Percentiles rank a stretch among this genome's conserved stretches.
Conservation (phyloP, 2,329 filamentous ascomycete genomes). For the Pseudonectria foliicola region DNA sequence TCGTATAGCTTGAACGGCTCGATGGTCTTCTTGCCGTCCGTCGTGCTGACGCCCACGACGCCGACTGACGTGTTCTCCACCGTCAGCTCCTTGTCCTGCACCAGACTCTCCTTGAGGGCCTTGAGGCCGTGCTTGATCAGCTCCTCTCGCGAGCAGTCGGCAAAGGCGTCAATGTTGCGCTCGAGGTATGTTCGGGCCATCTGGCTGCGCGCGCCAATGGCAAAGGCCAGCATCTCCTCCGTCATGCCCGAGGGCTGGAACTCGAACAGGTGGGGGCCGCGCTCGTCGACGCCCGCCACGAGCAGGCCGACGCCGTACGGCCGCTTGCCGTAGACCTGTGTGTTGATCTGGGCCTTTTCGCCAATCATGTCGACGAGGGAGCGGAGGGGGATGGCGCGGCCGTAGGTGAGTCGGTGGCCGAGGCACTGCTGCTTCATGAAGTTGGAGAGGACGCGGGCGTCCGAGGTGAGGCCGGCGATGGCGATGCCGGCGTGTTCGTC, state of each 20-base stretch:
- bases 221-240: slow-evolving; percentile 94
- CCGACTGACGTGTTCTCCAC: slow-evolving; percentile 94
- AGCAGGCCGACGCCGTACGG: slow-evolving; percentile 93
- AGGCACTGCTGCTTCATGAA: slow-evolving; percentile 99
- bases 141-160: slow-evolving; percentile 69
- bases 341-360: slow-evolving; percentile 95
- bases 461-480: slow-evolving; percentile 92
- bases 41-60: slow-evolving; percentile 59
- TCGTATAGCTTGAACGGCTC: slow-evolving; percentile 90
- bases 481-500: slow-evolving; percentile 94
- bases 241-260: slow-evolving; percentile 96
- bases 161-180: slow-evolving; percentile 80
- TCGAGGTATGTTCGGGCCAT: slow-evolving; percentile 98
- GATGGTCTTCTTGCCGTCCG: slow-evolving; percentile 45
- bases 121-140: slow-evolving; percentile 83
- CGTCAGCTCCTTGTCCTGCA: slow-evolving; percentile 95
- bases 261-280: slow-evolving; percentile 92
- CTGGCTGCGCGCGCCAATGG: slow-evolving; percentile 91
- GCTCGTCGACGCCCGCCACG: slow-evolving; percentile 88
- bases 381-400: slow-evolving; percentile 83
- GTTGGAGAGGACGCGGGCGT: slow-evolving; percentile 98
- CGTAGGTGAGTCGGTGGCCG: slow-evolving; percentile 90
- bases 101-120: slow-evolving; percentile 90
- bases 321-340: slow-evolving; percentile 92
- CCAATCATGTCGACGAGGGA: slow-evolving; percentile 88